These are phyloP conservation scores for Tetrahymena elliotti DNA, from an alignment of 73 alveolate genomes.

Conservation along the genomic window DNA sequence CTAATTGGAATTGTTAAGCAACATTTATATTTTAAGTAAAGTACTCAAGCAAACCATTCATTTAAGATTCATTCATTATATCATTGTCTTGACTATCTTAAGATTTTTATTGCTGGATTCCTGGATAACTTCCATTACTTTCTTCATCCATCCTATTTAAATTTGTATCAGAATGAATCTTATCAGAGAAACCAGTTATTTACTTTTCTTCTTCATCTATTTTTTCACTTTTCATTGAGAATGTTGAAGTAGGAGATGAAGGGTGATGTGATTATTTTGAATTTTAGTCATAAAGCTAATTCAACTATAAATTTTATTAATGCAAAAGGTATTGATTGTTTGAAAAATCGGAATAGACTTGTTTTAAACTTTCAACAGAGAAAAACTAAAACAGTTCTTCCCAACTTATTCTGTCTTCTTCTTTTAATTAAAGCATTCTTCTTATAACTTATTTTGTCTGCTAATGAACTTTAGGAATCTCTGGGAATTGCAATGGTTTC, in stretches of 20 bases:
- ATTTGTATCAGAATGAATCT: neutral
- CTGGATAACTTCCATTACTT: neutral
- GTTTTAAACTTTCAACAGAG: neutral
- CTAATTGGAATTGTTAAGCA: neutral
- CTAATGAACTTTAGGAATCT: constrained; percentile 3
- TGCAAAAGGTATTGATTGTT: neutral
- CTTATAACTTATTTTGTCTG: constrained; percentile 8
- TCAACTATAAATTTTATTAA: neutral
- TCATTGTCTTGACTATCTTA: neutral
- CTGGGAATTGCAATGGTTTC: constrained; percentile 2
- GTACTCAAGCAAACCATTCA: neutral
- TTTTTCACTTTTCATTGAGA: neutral
- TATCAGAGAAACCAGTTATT: neutral
- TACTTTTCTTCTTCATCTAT: neutral
- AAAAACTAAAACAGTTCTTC: constrained; percentile 2
- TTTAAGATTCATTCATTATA: neutral
- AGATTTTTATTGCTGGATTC: neutral
- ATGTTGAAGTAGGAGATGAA: neutral
- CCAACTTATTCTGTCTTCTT: constrained; percentile 35
- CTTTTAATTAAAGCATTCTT: constrained; percentile 11
- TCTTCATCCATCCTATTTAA: neutral
- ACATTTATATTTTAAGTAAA: neutral
- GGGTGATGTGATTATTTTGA: neutral
- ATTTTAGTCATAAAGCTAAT: neutral
- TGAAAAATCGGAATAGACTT: neutral